Base-by-base conservation (phyloP, 2,329 filamentous ascomycete genomes). In the Cladosporium colombiae region DNA sequence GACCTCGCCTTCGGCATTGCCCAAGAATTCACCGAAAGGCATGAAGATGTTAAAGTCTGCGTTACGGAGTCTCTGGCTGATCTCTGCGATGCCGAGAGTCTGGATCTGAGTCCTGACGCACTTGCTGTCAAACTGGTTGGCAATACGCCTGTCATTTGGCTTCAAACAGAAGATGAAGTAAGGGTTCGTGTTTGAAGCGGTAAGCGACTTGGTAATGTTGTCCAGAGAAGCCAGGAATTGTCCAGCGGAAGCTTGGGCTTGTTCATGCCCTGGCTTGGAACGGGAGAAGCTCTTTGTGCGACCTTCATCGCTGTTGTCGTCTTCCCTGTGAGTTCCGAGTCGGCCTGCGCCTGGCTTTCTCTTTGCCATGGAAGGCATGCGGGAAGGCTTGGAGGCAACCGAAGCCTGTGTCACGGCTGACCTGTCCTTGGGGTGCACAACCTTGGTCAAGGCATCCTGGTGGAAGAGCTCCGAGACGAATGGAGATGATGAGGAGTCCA, bases 71-170 rank as follows among this genome's bases (percentile, higher is more conserved):
- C 95, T 87, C 75, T 97, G 93, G 75, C 93, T 97, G 77, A 99
- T 97, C 76, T 99, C 95, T 1, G 93, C 93, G 73, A 99, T 96
- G 35, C 95, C 95, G 71, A 98, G 92, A 0, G 93, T 96, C 75
- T 98, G 94, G 1, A 99, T 86, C 76, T 99, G 95, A 13, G 91
- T 91, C 4, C 95, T 89, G 25, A 99, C 95, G 76, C 95, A 99
- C 79, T 98, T 98, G 85, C 93, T 97, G 78, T 99, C 95, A 73
- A 98, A 99, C 75, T 99, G 95, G 72, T 99, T 99, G 68, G 95
- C 94, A 70, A 99, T 99, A 59, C 95, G 89, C 62, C 95, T 87
- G 76, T 99, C 95, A 72, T 99, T 99, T 25, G 95, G 94, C 80
- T 99, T 99, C 69, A 99, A 81, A 74, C 95, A 99, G 79, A 99